phyloP scores from a whole-genome alignment of 75 land plant genomes.

The Cupressus sempervirens region DNA sequence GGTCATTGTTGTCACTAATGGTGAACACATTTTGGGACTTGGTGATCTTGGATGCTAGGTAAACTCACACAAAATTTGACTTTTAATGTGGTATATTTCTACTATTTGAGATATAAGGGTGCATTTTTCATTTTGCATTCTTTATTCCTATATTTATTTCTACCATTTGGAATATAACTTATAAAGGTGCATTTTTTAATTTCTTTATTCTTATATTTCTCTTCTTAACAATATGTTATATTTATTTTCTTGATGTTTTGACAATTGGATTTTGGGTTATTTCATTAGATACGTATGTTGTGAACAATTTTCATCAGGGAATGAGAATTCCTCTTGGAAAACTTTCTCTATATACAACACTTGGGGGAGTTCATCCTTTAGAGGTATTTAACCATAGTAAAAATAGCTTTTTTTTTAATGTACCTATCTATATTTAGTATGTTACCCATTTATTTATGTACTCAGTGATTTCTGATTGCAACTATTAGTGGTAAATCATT shows the following conservation, averaged over 20 bases:
- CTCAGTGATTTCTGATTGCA: no score
- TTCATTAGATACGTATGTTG: background rate
- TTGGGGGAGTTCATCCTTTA: conserved; percentile 47
- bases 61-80: background rate
- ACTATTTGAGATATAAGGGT: background rate
- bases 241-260: background rate
- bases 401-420: background rate
- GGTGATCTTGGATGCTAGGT: conserved; percentile 49
- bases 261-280: background rate
- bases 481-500: no score
- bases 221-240: background rate
- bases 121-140: background rate
- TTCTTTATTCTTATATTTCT: background rate
- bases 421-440: background rate
- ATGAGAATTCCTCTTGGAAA: conserved; percentile 56
- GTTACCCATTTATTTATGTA: no score
- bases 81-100: background rate
- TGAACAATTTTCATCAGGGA: conserved; percentile 24
- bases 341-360: conserved; percentile 40
- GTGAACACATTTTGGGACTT: conserved; percentile 45
- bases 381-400: conserved; percentile 20
- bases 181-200: no score
- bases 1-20: conserved; percentile 48
- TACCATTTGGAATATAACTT: no score
- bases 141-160: background rate